Conservation (phyloP, 768 basidiomycete genomes). For the Mycena vulgaris region DNA sequence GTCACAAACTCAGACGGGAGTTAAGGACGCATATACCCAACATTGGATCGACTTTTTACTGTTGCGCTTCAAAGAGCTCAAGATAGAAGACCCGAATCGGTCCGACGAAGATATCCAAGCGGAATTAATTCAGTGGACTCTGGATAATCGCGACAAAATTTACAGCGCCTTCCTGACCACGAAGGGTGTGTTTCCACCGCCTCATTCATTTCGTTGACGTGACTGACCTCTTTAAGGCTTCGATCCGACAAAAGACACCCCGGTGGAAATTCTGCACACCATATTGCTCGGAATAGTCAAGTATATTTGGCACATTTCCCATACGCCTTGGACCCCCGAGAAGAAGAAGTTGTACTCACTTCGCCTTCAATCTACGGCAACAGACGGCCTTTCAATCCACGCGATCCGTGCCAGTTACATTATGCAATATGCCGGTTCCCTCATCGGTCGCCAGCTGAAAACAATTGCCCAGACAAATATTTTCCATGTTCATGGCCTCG, state of each 20-base stretch:
- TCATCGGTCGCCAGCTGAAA: constrained; percentile 50
- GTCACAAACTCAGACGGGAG: constrained; percentile 50
- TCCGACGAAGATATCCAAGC: constrained; percentile 39
- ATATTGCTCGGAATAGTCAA: constrained; percentile 48
- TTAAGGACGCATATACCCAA: constrained; percentile 58
- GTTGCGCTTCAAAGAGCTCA: constrained; percentile 36
- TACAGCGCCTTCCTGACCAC: constrained; percentile 52
- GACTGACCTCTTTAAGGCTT: background rate
- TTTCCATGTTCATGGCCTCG: too few relatives aligned
- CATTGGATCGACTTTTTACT: constrained; percentile 56
- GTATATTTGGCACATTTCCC: constrained; percentile 48
- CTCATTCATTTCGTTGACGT: background rate
- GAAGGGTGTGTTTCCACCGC: constrained; percentile 39
- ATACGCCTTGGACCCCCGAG: constrained; percentile 34
- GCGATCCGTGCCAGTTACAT: constrained; percentile 45
- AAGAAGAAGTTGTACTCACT: constrained; percentile 36
- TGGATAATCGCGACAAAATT: constrained; percentile 39
- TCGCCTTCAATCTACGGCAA: constrained; percentile 41
- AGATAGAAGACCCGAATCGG: constrained; percentile 35
- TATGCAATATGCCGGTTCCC: constrained; percentile 45
- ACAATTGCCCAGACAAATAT: constrained; percentile 25
- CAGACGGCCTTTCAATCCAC: constrained; percentile 27
- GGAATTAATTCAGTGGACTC: constrained; percentile 49
- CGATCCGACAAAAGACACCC: constrained; percentile 35
- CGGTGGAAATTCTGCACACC: constrained; percentile 50